Base-by-base conservation (phyloP, 1,284 basidiomycete species). In the Melampsora americana region DNA sequence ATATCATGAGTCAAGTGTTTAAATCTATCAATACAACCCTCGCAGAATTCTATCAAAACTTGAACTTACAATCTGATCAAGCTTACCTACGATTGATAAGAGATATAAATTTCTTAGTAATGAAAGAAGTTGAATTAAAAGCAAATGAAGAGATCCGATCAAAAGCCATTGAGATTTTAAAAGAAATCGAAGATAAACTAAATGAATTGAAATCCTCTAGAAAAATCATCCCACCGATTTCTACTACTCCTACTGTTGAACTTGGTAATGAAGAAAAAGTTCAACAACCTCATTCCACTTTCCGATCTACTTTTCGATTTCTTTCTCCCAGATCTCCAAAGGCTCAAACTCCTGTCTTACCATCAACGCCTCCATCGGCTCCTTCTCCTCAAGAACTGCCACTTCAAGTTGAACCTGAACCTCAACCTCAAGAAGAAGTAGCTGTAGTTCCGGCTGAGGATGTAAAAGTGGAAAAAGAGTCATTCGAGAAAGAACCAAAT, bases 1-100 rank as follows among this genome's bases (percentile, higher is more conserved):
- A 87, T 81, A 92, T 97, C 80, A 94, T 95, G 91, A 88, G 89
- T 42, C 92, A 95, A 82, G 93, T 96, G 18, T 90, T 95, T 78
- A 90, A 90, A 28, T 89, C 91, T n/a, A 93, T 95, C 82, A 93
- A 93, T 82, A 89, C 91, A 82, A 88, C 91, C 64, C 85, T 97
- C 12, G 89, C 89, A 53, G 92, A 94, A 81, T 92, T 93, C 82
- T 95, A 90, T 82, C 85, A 85, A 64, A 88, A 87, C 81, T 88
- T 95, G 68, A 90, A 93, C 79, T 85, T 96, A 59, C 91, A 90
- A 73, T 88, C 86, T 79, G 87, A 89, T 77, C 90, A 89, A 73
- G 92, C 91, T 20, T 95, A 94, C 84, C 87, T 89, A 76, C 66
- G 80, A 12, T 64, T 82, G 46, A 30, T 81, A 7, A 59, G 69